Evolutionary conservation across 129 eudicot species (phyloP), one percentile per base, ranked within the genome.

Genomic region (Sambucus nigra): DNA sequence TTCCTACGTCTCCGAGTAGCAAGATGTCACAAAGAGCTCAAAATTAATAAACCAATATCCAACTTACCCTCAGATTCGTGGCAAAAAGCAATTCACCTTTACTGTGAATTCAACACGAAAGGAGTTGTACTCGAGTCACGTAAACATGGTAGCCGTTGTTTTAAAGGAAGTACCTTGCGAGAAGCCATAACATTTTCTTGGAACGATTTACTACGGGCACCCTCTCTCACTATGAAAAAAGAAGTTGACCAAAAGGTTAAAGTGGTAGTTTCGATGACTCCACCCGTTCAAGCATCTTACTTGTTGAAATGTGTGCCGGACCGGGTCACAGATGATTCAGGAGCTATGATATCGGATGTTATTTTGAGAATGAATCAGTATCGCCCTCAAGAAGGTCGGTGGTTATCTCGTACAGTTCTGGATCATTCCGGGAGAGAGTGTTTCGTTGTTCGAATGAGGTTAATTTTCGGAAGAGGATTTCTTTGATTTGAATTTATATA

Each of bases 391-490:
- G 94, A 81, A 72, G 98, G 95, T 0, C 75, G 98, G 60, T 91
- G 98, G 98, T 53, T 91, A 60, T 81, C 95, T 26, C 77, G 95
- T 13, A 91, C 98, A 7, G 98, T 91, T 60, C 80, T 91, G 33
- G 98, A 91, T 70, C 98, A 91, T 46, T 73, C 83, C 0, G 95
- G 98, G 45, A 72, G 94, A 72, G 98, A 91, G 47, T 91, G 98
- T 52, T 91, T 91, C 22, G 86, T 91, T 20, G 61, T 85, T 41
- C 80, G 98, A 19, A 73, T 81, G 64, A 91, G 98, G 98, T 87
- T 55, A 22, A 27, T 3, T 61, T 50, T 44, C 9, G 38, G 38
- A 31, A 1, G 10, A 31, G 5, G 10, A 5, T 31, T 5, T 5
- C 10, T 11, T 31, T 0, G 38, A 31, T 31, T 31, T 5, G 38